Evolutionary conservation across 805 yeast species (phyloP), one percentile per base, ranked within the genome.

Genomic region (Candida cerambycidarum): DNA sequence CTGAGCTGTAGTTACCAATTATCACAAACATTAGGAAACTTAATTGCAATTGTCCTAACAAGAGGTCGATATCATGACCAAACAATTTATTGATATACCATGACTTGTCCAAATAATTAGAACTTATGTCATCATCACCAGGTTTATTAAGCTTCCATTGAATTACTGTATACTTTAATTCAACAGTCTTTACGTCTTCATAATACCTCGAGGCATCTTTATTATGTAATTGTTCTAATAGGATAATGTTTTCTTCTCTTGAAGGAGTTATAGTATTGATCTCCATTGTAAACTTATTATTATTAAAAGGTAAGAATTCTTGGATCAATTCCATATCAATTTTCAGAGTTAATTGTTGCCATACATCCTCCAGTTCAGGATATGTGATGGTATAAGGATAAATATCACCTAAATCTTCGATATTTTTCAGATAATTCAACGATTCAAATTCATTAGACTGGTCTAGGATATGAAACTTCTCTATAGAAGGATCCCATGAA

Each of bases 1-100:
- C 73, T 11, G 83, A 78, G 14, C 85, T 77, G 53, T 76, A 75
- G 56, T 83, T 85, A 12, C 83, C 86, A 47, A 83, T 65, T 0
- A 80, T 51, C 1, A 80, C 52, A 32, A 74, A 65, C 42, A 75
- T 63, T 1, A 81, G 39, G 46, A 71, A 84, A 2, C 75, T 55
- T 15, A 82, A 54, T 49, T 80, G 79, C 5, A 81, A 53, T 52
- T 85, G 89, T 1, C 79, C 79, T 4, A 80, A 46, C 3, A 78
- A 47, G 2, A 54, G 35, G 0, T 53, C 55, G 14, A 32, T 50
- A 40, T 56, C 69, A 16, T 50, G 52, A 17, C 64, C 65, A 32
- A 57, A 71, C 6, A 76, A 53, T 27, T 65, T 48, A 14, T 61
- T 51, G 11, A 83, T 52, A 51, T 77, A 79, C 82, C 86, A 79